A percentile compares a stretch with the other conserved stretches of the same genome.
Evolutionary conservation across 2,329 filamentous ascomycete genomes (phyloP).

Genomic region (Rhinocladiella mackenziei): DNA sequence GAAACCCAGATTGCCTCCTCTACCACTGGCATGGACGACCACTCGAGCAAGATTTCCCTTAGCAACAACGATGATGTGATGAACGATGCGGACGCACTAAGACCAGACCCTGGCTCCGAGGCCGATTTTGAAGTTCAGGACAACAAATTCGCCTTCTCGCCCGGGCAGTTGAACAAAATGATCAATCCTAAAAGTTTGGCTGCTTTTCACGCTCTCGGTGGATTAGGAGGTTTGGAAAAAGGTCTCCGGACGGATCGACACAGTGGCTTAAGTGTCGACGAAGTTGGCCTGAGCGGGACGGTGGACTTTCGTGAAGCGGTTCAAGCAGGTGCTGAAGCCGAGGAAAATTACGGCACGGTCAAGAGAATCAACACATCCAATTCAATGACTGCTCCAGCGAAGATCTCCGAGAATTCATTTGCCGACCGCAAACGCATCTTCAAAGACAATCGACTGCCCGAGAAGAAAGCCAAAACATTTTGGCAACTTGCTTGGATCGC

Average conservation of each 20-base stretch:
- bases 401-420: conserved; percentile 37
- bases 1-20: conserved; percentile 50
- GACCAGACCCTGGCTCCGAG: conserved; percentile 68
- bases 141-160: conserved; percentile 69
- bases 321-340: conserved; percentile 24
- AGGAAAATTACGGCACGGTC: conserved; percentile 22
- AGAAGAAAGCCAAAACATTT: conserved; percentile 63
- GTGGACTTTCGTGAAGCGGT: conserved; percentile 65
- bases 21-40: conserved; percentile 40
- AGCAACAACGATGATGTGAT: conserved; percentile 48
- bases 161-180: conserved; percentile 70
- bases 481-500: conserved; percentile 67
- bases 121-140: conserved; percentile 63
- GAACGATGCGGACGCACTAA: conserved; percentile 60
- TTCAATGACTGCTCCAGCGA: conserved; percentile 24
- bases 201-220: conserved; percentile 72
- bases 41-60: conserved; percentile 36
- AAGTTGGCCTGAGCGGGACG: conserved; percentile 58
- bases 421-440: conserved; percentile 66
- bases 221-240: conserved; percentile 67
- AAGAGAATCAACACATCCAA: conserved; percentile 23
- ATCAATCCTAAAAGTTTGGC: conserved; percentile 73
- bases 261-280: conserved; percentile 66
- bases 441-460: conserved; percentile 62
- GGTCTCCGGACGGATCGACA: conserved; percentile 64